These are phyloP conservation scores for Globisporangium orthogonon DNA, from an alignment of 352 stramenopile species.

Conservation along the genomic window DNA sequence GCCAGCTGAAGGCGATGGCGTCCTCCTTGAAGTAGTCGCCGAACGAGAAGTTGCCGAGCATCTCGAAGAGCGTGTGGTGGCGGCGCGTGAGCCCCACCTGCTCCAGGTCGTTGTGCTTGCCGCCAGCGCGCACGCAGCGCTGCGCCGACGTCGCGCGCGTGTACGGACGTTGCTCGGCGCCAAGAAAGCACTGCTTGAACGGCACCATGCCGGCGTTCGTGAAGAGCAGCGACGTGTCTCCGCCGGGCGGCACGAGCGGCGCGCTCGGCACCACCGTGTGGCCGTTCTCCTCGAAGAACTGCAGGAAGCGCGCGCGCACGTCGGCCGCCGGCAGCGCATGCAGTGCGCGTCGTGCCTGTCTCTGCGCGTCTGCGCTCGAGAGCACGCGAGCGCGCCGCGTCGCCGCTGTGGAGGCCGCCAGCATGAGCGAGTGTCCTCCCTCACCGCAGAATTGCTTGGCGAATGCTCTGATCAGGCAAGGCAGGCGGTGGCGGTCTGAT, in stretches of 20 bases:
- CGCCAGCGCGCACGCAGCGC: constrained; percentile 95
- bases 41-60: constrained; percentile 98
- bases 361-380: not conserved
- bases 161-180: constrained; percentile 73
- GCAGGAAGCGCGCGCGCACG: constrained; percentile 50
- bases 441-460: not conserved
- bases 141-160: constrained; percentile 92
- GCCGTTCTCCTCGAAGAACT: constrained; percentile 58
- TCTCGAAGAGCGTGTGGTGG: constrained; percentile 99
- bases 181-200: constrained; percentile 89
- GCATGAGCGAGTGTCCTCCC: not conserved
- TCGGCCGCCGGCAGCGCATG: constrained; percentile 37
- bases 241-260: constrained; percentile 75
- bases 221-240: constrained; percentile 93
- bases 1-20: constrained; percentile 92
- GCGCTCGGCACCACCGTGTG: constrained; percentile 60
- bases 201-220: constrained; percentile 98
- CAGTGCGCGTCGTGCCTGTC: constrained; percentile 16
- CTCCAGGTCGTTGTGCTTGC: constrained; percentile 98
- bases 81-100: constrained; percentile 96
- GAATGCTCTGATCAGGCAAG: not conserved
- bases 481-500: not conserved
- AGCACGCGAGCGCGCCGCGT: constrained; percentile 2
- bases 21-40: constrained; percentile 98
- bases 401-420: not conserved